These are phyloP conservation scores for Polygonum maritimum DNA, from an alignment of 148 eudicot genomes.

Conservation along the genomic window DNA sequence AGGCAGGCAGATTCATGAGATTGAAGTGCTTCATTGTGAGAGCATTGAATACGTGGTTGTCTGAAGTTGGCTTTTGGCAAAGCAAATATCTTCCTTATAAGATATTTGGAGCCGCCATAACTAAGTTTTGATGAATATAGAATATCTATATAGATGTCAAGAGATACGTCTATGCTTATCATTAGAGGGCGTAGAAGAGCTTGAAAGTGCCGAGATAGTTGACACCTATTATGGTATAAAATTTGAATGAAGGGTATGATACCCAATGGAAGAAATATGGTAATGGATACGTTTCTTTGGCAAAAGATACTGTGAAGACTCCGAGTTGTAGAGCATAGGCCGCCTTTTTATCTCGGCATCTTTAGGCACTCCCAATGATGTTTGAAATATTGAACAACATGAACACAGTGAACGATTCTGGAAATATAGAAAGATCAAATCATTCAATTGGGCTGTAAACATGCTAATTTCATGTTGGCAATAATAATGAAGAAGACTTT, in stretches of 20 bases:
- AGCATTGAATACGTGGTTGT: slow-evolving; percentile 24
- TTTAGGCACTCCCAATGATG: slow-evolving; percentile 27
- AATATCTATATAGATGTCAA: slow-evolving; percentile 36
- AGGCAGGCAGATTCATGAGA: slow-evolving; percentile 35
- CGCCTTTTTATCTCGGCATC: slow-evolving; percentile 46
- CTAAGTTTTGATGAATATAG: slow-evolving; percentile 45
- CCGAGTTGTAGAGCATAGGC: slow-evolving; percentile 48
- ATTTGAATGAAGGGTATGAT: background rate
- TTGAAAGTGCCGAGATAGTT: background rate
- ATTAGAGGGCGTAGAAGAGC: background rate
- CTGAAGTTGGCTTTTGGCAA: slow-evolving; percentile 21
- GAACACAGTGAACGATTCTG: slow-evolving; percentile 40
- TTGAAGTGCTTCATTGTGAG: slow-evolving; percentile 29
- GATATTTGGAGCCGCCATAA: slow-evolving; percentile 30
- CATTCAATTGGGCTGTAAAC: background rate
- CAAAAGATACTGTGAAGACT: slow-evolving; percentile 34
- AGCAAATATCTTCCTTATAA: slow-evolving; percentile 53
- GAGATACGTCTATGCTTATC: slow-evolving; percentile 1
- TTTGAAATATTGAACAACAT: slow-evolving; percentile 56
- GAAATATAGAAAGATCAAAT: slow-evolving; percentile 12
- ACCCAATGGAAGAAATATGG: background rate
- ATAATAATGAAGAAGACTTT: background rate
- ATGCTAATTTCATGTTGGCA: background rate
- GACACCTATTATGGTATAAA: background rate
- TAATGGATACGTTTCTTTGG: slow-evolving; percentile 69